phyloP scores from a whole-genome alignment of 1,284 basidiomycete genomes.

The Boletellus deceptivus region DNA sequence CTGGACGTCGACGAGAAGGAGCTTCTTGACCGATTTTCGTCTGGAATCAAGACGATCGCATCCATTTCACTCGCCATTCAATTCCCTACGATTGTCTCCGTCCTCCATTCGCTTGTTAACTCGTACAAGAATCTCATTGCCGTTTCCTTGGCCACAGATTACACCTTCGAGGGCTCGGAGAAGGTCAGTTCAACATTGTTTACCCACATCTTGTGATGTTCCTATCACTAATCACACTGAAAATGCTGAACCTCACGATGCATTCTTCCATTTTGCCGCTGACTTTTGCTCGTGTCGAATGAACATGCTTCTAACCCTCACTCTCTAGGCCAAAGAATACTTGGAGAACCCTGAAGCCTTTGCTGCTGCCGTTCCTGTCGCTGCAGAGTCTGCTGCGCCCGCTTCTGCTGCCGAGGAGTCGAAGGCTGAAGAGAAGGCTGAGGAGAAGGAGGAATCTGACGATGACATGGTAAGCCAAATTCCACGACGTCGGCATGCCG shows the following conservation, averaged over 20 bases:
- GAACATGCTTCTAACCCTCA: conserved; percentile 27
- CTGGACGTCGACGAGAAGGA: conserved; percentile 93
- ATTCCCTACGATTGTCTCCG: conserved; percentile 95
- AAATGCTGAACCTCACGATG: conserved; percentile 71
- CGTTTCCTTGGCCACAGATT: conserved; percentile 90
- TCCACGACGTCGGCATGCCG: neutral
- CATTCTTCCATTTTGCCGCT: conserved; percentile 34
- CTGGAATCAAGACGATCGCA: conserved; percentile 94
- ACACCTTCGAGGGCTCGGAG: conserved; percentile 90
- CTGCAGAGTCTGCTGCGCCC: conserved; percentile 50
- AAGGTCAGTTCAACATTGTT: conserved; percentile 60
- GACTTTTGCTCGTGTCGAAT: conserved; percentile 15
- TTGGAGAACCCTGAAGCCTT: conserved; percentile 98
- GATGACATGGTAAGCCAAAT: conserved; percentile 65
- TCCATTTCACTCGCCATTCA: conserved; percentile 93
- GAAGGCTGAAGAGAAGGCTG: conserved; percentile 72
- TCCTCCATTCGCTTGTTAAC: conserved; percentile 95
- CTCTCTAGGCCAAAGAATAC: conserved; percentile 84
- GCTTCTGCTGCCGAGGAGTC: conserved; percentile 51
- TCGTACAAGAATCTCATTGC: conserved; percentile 98
- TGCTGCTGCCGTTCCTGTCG: conserved; percentile 70
- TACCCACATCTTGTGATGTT: conserved; percentile 33
- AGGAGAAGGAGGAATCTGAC: conserved; percentile 59
- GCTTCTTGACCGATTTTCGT: conserved; percentile 88
- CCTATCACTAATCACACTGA: conserved; percentile 63